phyloP scores from a whole-genome alignment of 2,329 filamentous ascomycete species.

The Hypoxylon sp. region DNA sequence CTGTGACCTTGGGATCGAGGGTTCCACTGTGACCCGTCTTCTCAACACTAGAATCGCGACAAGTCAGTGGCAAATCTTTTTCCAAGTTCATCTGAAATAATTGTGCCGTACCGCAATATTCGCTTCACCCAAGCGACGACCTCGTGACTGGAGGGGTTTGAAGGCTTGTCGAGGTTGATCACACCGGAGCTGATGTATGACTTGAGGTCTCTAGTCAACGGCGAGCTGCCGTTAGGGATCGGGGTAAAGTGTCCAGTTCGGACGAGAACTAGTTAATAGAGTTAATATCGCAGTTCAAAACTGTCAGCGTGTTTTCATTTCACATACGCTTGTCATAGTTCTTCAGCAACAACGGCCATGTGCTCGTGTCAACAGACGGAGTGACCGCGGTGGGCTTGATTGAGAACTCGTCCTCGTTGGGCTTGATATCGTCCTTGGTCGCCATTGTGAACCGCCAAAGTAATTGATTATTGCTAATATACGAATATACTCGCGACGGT shows the following conservation, averaged over 20 bases:
- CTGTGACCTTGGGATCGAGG: conserved; percentile 97
- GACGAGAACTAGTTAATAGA: conserved; percentile 77
- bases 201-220: conserved; percentile 94
- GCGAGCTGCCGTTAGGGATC: conserved; percentile 92
- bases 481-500: conserved; percentile 43
- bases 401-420: conserved; percentile 53
- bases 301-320: conserved; percentile 25
- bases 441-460: conserved; percentile 49
- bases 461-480: conserved; percentile 35
- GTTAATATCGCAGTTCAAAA: conserved; percentile 46
- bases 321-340: conserved; percentile 92
- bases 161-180: conserved; percentile 98
- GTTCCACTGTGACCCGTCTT: conserved; percentile 99
- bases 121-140: conserved; percentile 99
- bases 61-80: conserved; percentile 28
- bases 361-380: conserved; percentile 85
- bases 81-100: background rate
- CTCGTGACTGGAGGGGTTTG: conserved; percentile 98
- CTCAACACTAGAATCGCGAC: conserved; percentile 74
- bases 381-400: conserved; percentile 93
- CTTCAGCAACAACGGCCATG: conserved; percentile 94
- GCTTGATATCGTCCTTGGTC: conserved; percentile 46
- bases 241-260: conserved; percentile 97
- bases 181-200: conserved; percentile 97
- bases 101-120: conserved; percentile 80